Conservation (phyloP, 306 rosid species). For the Sechiopsis laciniata region DNA sequence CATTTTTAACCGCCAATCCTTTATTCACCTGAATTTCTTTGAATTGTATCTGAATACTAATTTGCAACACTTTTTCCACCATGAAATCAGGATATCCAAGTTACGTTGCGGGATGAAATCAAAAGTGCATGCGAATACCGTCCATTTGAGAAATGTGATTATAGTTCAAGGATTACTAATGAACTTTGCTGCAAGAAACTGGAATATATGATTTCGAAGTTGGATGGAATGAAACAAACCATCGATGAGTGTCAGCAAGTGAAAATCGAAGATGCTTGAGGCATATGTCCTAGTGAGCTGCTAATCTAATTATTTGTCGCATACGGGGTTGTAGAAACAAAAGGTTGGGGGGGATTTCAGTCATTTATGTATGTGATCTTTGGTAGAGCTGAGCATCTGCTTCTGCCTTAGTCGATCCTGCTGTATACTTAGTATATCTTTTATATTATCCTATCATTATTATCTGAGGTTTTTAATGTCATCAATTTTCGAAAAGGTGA, state of each 20-base stretch:
- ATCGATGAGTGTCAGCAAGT: constrained; percentile 51
- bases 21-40: neutral
- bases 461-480: neutral
- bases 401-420: neutral
- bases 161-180: constrained; percentile 72
- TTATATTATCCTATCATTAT: neutral
- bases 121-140: constrained; percentile 91
- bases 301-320: neutral
- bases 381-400: neutral
- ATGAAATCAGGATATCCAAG: constrained; percentile 68
- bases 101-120: constrained; percentile 80
- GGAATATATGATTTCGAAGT: constrained; percentile 55
- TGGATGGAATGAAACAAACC: constrained; percentile 71
- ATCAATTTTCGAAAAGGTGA: neutral
- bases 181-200: constrained; percentile 77
- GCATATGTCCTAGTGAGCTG: neutral
- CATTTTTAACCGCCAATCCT: neutral
- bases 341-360: neutral
- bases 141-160: constrained; percentile 93
- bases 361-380: neutral
- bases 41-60: neutral
- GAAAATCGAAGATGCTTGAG: constrained; percentile 35
- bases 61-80: neutral
- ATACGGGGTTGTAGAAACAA: neutral
- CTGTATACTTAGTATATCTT: neutral